Conservation (phyloP, 2,329 filamentous ascomycete genomes). For the Talaromyces pinophilus region DNA sequence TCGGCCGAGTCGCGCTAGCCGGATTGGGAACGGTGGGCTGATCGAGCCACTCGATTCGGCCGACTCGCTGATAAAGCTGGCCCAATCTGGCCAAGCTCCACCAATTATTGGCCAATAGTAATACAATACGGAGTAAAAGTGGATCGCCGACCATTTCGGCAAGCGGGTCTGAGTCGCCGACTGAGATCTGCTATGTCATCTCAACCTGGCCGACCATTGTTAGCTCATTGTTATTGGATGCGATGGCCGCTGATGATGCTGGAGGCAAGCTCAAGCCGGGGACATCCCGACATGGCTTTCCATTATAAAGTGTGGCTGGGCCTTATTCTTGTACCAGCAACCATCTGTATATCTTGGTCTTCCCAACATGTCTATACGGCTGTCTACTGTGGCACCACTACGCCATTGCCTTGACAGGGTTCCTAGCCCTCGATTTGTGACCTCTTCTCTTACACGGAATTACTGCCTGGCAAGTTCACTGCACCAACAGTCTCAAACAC, state of each 20-base stretch:
- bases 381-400: neutral
- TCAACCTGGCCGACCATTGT: neutral
- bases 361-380: neutral
- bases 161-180: constrained; percentile 11
- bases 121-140: neutral
- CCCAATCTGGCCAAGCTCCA: neutral
- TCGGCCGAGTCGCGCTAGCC: constrained; percentile 3
- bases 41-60: neutral
- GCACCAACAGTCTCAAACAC: neutral
- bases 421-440: neutral
- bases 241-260: neutral
- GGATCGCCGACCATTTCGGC: constrained; percentile 2
- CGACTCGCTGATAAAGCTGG: neutral
- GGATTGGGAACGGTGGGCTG: neutral
- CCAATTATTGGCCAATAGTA: too few relatives aligned
- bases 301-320: neutral
- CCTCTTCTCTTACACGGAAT: neutral
- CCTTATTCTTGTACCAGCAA: neutral
- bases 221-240: neutral
- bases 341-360: too few relatives aligned
- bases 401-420: neutral
- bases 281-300: neutral
- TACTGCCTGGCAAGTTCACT: neutral
- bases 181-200: neutral
- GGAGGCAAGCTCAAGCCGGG: neutral